Base-by-base conservation (phyloP, 495 filamentous ascomycete genomes). In the Haplographium delicatum region DNA sequence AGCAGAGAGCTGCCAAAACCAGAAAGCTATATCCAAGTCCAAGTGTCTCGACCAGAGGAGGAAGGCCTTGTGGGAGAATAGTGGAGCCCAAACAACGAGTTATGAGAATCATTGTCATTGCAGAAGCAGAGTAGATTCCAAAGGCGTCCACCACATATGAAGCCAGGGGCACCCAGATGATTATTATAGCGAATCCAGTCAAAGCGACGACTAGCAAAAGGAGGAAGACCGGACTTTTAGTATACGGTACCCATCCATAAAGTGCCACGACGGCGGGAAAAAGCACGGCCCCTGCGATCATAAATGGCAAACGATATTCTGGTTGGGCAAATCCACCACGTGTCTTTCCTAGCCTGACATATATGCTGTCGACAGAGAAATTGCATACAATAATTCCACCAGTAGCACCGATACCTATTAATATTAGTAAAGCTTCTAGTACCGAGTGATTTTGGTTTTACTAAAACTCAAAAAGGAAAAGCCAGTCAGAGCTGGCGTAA, bases 111-210 rank as follows among this genome's bases (percentile, higher is more conserved):
- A 70, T 71, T 1, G 79, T 81, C 69, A 80, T 68, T 2, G 78
- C 79, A 13, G 71, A 76, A 0, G 79, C 78, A 5, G 73, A 68
- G 54, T 74, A 79, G 10, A 78, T 44, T 0, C 74, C 72, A 51
- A 76, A 82, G 0, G 78, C 75, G 51, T 82, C 79, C 0, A 80
- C 78, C 7, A 82, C 65, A 45, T 80, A 82, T 0, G 75, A 66
- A 55, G 67, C 68, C 20, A 81, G 43, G 0, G 79, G 74, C 15
- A 82, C 60, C 37, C 71, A 59, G 10, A 65, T 67, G 8, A 78
- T 40, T 49, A 76, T 68, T 10, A 73, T 43, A 5, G 64, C 53
- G 42, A 62, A 34, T 15, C 74, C 72, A 0, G 69, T 30, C 0
- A 70, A 8, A n/a, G 47, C 63, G 0, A 75, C 61, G 0, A 62